These are phyloP conservation scores for Sechiopsis laciniata DNA, from an alignment of 306 rosid species.

Conservation along the genomic window DNA sequence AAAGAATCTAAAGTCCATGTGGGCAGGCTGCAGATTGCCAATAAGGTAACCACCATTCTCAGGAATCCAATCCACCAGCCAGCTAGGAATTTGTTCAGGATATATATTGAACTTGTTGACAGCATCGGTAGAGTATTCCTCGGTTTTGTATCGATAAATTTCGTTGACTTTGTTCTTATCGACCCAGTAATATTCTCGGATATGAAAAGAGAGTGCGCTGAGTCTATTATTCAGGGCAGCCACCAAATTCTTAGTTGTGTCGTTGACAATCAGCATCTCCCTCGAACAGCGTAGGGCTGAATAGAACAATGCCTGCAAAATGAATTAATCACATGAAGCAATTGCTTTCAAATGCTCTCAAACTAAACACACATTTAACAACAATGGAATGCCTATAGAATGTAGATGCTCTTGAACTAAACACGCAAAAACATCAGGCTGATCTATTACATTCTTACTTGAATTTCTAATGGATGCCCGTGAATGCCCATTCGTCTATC, in stretches of 20 bases:
- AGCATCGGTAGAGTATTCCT: constrained; percentile 86
- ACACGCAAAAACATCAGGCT: background rate
- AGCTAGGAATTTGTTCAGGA: constrained; percentile 92
- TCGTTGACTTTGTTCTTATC: constrained; percentile 79
- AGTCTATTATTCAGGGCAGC: constrained; percentile 76
- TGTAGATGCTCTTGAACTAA: background rate
- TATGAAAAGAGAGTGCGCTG: constrained; percentile 83
- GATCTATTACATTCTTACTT: constrained; percentile 38
- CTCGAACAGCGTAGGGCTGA: constrained; percentile 77
- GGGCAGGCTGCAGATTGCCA: constrained; percentile 91
- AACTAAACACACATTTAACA: background rate
- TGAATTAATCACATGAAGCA: background rate
- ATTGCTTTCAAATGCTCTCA: background rate
- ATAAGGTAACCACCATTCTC: constrained; percentile 88
- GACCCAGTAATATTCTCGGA: constrained; percentile 89
- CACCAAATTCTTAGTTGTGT: constrained; percentile 56
- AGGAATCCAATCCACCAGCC: constrained; percentile 90
- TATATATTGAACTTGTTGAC: constrained; percentile 89
- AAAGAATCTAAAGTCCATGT: constrained; percentile 93
- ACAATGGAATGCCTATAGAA: background rate
- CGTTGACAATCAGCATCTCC: constrained; percentile 78
- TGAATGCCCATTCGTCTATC: constrained; percentile 96
- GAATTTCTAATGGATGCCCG: constrained; percentile 94
- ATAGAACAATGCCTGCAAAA: constrained; percentile 70
- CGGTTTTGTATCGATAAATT: constrained; percentile 88